Evolutionary conservation across 805 yeast genomes (phyloP).

Genomic region (Candida chauliodis): DNA sequence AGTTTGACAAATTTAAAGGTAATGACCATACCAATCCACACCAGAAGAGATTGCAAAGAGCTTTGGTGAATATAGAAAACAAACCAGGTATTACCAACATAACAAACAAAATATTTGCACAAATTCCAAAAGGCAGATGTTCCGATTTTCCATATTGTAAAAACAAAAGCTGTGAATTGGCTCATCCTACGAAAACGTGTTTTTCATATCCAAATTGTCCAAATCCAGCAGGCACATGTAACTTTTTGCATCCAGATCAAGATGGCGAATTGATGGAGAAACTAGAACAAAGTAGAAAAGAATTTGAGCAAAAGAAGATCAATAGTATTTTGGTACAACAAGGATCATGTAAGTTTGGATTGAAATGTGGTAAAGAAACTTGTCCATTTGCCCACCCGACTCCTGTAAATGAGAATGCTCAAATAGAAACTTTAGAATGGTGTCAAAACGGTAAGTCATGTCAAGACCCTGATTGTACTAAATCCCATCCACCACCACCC

Average conservation of each 20-base stretch:
- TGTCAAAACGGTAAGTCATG: constrained; percentile 71
- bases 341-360: constrained; percentile 65
- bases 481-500: constrained; percentile 86
- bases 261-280: constrained; percentile 72
- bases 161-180: constrained; percentile 62
- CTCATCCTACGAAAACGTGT: constrained; percentile 80
- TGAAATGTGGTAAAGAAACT: constrained; percentile 66
- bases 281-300: constrained; percentile 58
- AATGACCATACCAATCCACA: background rate
- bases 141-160: constrained; percentile 69
- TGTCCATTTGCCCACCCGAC: constrained; percentile 94
- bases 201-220: constrained; percentile 74
- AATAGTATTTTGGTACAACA: constrained; percentile 11
- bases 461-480: constrained; percentile 55
- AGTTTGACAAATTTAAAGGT: background rate
- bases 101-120: constrained; percentile 27
- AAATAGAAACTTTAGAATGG: constrained; percentile 68
- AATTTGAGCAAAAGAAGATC: constrained; percentile 41
- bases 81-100: constrained; percentile 6
- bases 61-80: constrained; percentile 6
- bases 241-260: constrained; percentile 78
- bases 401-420: constrained; percentile 72
- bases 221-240: constrained; percentile 78
- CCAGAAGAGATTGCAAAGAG: constrained; percentile 6
- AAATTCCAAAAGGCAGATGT: constrained; percentile 63